Evolutionary conservation across 306 rosid genomes (phyloP).

Genomic region (Ochetophila trinervis): DNA sequence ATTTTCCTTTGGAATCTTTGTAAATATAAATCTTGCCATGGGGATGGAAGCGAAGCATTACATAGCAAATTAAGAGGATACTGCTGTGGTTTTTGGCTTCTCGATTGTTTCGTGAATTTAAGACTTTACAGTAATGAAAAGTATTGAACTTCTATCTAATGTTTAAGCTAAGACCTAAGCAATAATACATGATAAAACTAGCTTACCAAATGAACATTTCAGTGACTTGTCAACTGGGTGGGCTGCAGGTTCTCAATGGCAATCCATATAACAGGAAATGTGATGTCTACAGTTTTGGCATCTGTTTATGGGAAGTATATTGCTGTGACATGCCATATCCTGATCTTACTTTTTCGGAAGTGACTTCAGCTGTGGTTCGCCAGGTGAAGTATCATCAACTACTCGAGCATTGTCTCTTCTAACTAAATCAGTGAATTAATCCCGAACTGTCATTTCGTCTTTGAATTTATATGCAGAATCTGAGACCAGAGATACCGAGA

Average conservation of each 20-base stretch:
- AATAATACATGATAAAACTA: background rate
- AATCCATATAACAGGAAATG: conserved; percentile 96
- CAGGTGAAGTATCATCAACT: conserved; percentile 51
- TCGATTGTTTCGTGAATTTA: no score
- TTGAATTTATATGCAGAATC: conserved; percentile 47
- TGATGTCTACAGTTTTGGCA: conserved; percentile 94
- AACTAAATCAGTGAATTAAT: no score
- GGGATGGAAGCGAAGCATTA: no score
- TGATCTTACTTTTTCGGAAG: conserved; percentile 94
- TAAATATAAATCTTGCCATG: no score
- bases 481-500: conserved; percentile 95
- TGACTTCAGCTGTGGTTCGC: conserved; percentile 94
- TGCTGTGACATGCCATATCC: conserved; percentile 99
- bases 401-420: background rate
- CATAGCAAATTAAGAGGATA: no score
- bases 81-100: no score
- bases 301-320: conserved; percentile 93
- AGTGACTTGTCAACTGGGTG: conserved; percentile 22
- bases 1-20: background rate
- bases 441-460: background rate
- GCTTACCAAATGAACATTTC: conserved; percentile 7
- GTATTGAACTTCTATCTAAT: background rate
- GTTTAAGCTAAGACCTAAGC: background rate
- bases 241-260: conserved; percentile 88
- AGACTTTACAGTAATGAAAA: no score